phyloP scores from a whole-genome alignment of 106 monocot species.

The Iris macrosiphon region DNA sequence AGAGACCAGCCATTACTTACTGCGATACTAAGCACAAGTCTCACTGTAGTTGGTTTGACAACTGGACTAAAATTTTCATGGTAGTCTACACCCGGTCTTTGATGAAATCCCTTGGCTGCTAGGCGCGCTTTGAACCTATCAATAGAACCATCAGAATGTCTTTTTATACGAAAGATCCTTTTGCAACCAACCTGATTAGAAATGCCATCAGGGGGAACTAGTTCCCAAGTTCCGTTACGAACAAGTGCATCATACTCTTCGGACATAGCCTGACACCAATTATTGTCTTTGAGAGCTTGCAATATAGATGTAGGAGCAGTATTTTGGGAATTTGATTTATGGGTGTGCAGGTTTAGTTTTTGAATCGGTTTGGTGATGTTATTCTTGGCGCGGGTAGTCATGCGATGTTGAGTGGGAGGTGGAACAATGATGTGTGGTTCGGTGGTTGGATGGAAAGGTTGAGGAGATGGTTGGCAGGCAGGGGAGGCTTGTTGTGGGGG shows the following conservation, averaged over 20 bases:
- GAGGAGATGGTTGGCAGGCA: no score
- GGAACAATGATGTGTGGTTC: no score
- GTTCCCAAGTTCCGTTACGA: background rate
- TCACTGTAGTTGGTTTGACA: background rate
- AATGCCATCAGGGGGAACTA: background rate
- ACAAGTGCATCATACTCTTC: background rate
- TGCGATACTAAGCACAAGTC: background rate
- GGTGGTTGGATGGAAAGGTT: no score
- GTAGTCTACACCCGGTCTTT: background rate
- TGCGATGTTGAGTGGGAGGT: no score
- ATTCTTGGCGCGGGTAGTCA: background rate
- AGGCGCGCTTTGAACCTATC: background rate
- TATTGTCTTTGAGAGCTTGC: background rate
- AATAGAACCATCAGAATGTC: background rate
- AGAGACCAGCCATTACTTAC: background rate
- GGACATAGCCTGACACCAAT: background rate
- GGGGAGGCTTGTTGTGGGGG: no score
- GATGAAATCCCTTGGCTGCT: slow-evolving; percentile 8
- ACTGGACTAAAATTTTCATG: slow-evolving; percentile 1
- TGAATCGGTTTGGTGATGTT: background rate
- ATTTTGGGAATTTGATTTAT: background rate
- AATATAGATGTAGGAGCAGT: background rate
- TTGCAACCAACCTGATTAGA: background rate
- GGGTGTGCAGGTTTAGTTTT: no score
- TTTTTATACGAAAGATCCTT: background rate